Evolutionary conservation across 2,329 filamentous ascomycete species (phyloP), one percentile per base, ranked within the genome.

Genomic region (Clonostachys rhizophaga): DNA sequence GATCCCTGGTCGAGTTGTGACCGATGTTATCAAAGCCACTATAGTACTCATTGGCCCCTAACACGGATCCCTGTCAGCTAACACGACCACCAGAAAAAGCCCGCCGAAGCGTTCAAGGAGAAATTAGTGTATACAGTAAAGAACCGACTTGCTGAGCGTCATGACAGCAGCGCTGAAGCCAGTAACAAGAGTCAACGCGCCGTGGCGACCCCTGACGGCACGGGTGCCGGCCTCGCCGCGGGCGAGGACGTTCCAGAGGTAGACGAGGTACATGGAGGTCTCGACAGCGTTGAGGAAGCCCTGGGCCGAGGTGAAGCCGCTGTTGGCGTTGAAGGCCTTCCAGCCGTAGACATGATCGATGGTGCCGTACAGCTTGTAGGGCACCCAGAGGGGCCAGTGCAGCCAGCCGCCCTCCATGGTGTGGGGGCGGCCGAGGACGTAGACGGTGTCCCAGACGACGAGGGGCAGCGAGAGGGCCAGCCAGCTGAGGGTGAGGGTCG

Each of bases 341-440:
- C 78, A 85, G 39, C 90, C 89, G 69, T 96, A 96, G 34, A 92
- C 75, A 64, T 91, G 75, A 67, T 96, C 91, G 54, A 95, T 74
- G 44, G 75, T 71, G 48, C 86, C 88, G 69, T 96, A 95, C 2
- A 95, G 79, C 58, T 78, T 81, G 68, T 96, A 96, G 0, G 88
- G 89, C 33, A 68, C 70, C 78, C 81, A 96, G 40, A 95, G 57
- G 2, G 87, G 87, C 70, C 69, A 72, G 69, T 95, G 88, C 45
- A 86, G 71, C 42, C 66, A 68, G 14, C 90, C 90, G 55, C 89
- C 88, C 0, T 84, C 81, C 87, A 96, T 94, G 48, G 83, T 87
- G 65, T 85, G 80, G 33, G 91, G 91, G 17, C 91, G 87, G 46
- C 88, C 71, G 42, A 95, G 72, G 37, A 95, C 82, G 70, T 95